Base-by-base conservation (phyloP, 225 moss, liverwort and hornwort genomes). In the Rhytidiadelphus loreus region DNA sequence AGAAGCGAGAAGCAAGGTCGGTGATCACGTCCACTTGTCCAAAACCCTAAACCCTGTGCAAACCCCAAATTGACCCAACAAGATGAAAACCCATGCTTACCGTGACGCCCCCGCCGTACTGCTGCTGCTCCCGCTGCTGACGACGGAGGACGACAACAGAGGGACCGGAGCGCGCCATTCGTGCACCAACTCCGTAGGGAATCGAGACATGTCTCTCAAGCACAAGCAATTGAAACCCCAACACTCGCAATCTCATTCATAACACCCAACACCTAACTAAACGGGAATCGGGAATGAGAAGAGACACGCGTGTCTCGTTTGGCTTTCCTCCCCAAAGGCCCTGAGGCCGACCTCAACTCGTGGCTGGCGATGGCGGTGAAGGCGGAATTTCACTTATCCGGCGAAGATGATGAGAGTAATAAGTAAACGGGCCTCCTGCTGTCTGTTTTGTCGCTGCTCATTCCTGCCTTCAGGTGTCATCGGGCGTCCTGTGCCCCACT, bases 1-100 rank as follows among this genome's bases (percentile, higher is more conserved):
- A n/a, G n/a, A n/a, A n/a, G n/a, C n/a, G n/a, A n/a, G n/a, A n/a
- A n/a, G n/a, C n/a, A n/a, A n/a, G n/a, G n/a, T n/a, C n/a, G n/a
- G n/a, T n/a, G n/a, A n/a, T n/a, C n/a, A n/a, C n/a, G n/a, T n/a
- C n/a, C n/a, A n/a, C n/a, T n/a, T n/a, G 43, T 24, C 81, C 81
- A 77, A 87, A 92, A 92, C 92, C 92, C 90, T 89, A 90, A 91
- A 89, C 89, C 90, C 88, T 83, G 66, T 2, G 50, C 50, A 5
- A 24, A 61, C 13, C 33, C 64, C 63, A 43, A 50, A 82, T 64
- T 50, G 37, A 64, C 37, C 50, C 35, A 82, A 32, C 35, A 82
- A 22, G 64, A 50, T 12, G 16, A 30, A 37, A 30, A 68, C 55
- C 39, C 52, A 80, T 37, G 20, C 39, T 55, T 86, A 92, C 92